Base-by-base conservation (phyloP, 495 filamentous ascomycete species). In the Talaromyces borbonicus region DNA sequence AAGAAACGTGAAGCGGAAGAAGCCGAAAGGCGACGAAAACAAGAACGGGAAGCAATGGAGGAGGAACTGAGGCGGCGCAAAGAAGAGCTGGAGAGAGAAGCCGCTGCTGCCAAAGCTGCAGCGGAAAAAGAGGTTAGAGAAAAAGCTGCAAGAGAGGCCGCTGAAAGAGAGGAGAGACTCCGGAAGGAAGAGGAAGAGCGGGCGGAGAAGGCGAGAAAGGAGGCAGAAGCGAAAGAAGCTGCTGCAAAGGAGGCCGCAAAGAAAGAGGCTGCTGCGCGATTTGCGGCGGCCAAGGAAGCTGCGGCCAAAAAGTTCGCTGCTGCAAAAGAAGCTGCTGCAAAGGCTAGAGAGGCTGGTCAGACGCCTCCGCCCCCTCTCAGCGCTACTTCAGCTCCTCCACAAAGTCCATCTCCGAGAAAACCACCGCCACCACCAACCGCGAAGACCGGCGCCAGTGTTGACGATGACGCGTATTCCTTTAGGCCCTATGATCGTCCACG, bases 401-500 rank as follows among this genome's bases (percentile, higher is more conserved):
- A 55, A 32, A 71, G 64, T 7, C 62, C 71, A 23, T 71, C 73
- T 15, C 71, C 80, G 16, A 74, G 75, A 52, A 75, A 68, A 33
- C 78, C 82, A 31, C 66, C 75, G 37, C 63, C 68, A 30, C 70
- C n/a, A n/a, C n/a, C 82, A 25, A 75, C 76, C 12, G 77, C 83
- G 32, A 76, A 72, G 48, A 80, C 82, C n/a, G 73, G 76, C n/a
- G 77, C 78, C 14, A n/a, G n/a, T n/a, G 79, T 78, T 14, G 75
- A 80, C 41, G 81, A 83, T 43, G 71, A 77, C 48, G 71, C 73
- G 1, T 79, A 87, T 58, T 89, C 87, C 3, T 94, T 78, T 69
- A 79, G 85, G 12, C 87, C 89, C 3, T 92, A 93, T 66, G 85
- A 93, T 59, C 75, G 76, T 46, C 77, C 83, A 8, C 79, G 80